Base-by-base conservation (phyloP, 2,329 filamentous ascomycete genomes). In the Stemphylium vesicarium region DNA sequence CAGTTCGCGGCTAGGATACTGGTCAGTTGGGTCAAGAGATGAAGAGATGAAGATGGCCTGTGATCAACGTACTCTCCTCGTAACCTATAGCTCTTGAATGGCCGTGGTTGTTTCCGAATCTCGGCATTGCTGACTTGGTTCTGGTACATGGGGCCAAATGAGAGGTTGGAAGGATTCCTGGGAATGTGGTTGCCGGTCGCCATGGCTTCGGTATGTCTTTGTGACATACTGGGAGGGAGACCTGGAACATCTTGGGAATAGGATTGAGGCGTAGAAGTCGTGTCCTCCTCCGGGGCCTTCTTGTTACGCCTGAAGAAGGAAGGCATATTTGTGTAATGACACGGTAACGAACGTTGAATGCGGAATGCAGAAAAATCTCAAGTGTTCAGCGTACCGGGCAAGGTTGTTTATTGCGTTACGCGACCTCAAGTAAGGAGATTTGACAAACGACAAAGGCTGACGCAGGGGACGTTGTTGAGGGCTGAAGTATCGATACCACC, bases 41-140 rank as follows among this genome's bases (percentile, higher is more conserved):
- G 4, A 12, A 4, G 20, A 20, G 20, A 20, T 4, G 20, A n/a
- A n/a, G 10, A 6, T 16, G 12, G 9, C 31, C 5, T 12, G 20
- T 18, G 7, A 2, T 15, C 0, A 22, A 59, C 66, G 31, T 58
- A 69, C 63, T 68, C 63, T 48, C 63, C 65, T 22, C 56, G 58
- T 32, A 66, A 42, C 26, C 66, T 47, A 42, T 62, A 68, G 44
- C 65, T 69, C 53, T 58, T 63, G 44, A 68, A 69, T 2, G 59
- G 57, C 13, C 63, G 59, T 6, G 55, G 62, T 50, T 62, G 41
- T 56, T 60, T 64, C n/a, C 53, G 47, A 10, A 56, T 12, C 16
- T 56, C 53, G 7, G 53, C 26, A 42, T 13, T 42, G 22, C 35
- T 39, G n/a, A 38, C 32, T 31, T 55, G 52, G 36, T 29, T 51